These are phyloP conservation scores for Laburnicola sp. DNA, from an alignment of 2,329 filamentous ascomycete genomes.

Conservation along the genomic window DNA sequence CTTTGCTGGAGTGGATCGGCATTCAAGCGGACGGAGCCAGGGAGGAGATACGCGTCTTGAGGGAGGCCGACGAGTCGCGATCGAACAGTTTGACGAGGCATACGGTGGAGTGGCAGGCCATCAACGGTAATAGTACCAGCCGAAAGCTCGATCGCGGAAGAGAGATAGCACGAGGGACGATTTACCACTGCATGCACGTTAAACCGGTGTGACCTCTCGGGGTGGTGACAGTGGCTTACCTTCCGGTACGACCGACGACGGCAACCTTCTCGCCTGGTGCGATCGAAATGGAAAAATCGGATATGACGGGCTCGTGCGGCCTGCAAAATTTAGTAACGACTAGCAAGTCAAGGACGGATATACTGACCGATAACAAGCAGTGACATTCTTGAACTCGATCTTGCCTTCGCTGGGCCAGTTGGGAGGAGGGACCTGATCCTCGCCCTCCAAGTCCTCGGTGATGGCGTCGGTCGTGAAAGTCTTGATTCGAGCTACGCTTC, in stretches of 20 bases:
- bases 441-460: conserved; percentile 36
- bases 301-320: conserved; percentile 33
- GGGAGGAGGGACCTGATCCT: conserved; percentile 26
- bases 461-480: conserved; percentile 49
- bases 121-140: conserved; percentile 50
- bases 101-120: conserved; percentile 48
- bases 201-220: conserved; percentile 3
- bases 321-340: conserved; percentile 9
- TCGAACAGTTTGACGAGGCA: conserved; percentile 48
- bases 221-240: conserved; percentile 11
- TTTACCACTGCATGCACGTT: conserved; percentile 46
- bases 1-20: conserved; percentile 9
- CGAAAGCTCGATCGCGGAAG: conserved; percentile 15
- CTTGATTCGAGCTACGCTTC: conserved; percentile 57
- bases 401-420: conserved; percentile 4
- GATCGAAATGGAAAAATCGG: conserved; percentile 49
- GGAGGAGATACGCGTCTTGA: conserved; percentile 50
- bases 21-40: conserved; percentile 13
- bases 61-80: conserved; percentile 48
- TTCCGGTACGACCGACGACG: conserved; percentile 56
- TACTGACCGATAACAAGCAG: background rate
- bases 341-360: background rate
- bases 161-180: conserved; percentile 21
- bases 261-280: conserved; percentile 49
- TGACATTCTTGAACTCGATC: conserved; percentile 18